phyloP scores from a whole-genome alignment of 2,329 filamentous ascomycete genomes.

The Alternaria sp. region DNA sequence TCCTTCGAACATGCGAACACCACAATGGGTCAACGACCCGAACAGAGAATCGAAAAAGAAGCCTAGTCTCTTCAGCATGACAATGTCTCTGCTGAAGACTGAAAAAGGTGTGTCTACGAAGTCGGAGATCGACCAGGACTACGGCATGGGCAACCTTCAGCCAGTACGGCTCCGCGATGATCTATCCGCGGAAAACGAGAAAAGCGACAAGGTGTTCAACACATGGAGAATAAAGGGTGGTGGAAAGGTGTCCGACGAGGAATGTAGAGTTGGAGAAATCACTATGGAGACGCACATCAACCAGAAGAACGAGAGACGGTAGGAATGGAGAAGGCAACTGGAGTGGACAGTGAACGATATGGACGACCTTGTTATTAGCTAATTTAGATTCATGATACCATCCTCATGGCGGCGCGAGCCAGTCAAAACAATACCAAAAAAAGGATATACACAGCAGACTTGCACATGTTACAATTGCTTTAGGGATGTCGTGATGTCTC shows the following conservation, averaged over 20 bases:
- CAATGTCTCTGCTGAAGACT: slow-evolving; percentile 29
- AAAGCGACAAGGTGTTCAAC: slow-evolving; percentile 32
- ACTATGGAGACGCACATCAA: slow-evolving; percentile 36
- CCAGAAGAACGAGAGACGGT: slow-evolving; percentile 22
- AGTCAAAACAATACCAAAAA: not conserved
- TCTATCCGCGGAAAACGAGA: slow-evolving; percentile 23
- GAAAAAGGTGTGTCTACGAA: slow-evolving; percentile 23
- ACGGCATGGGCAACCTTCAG: slow-evolving; percentile 27
- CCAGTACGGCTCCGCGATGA: slow-evolving; percentile 39
- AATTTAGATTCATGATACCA: slow-evolving; percentile 12
- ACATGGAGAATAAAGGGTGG: slow-evolving; percentile 38
- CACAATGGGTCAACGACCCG: slow-evolving; percentile 23
- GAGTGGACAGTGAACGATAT: not conserved
- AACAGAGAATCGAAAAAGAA: slow-evolving; percentile 21
- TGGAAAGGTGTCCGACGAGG: slow-evolving; percentile 37
- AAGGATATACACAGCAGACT: not conserved
- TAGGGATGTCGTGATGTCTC: not conserved
- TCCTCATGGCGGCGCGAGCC: not conserved
- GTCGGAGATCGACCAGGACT: slow-evolving; percentile 25
- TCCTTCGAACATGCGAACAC: slow-evolving; percentile 22
- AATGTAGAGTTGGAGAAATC: slow-evolving; percentile 27
- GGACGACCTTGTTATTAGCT: not conserved
- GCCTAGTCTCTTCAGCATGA: slow-evolving; percentile 29
- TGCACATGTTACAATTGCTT: not conserved
- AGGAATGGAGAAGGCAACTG: not conserved